These are phyloP conservation scores for Mucor plumbeus DNA, from an alignment of 371 early-diverging fungal genomes.

Conservation along the genomic window DNA sequence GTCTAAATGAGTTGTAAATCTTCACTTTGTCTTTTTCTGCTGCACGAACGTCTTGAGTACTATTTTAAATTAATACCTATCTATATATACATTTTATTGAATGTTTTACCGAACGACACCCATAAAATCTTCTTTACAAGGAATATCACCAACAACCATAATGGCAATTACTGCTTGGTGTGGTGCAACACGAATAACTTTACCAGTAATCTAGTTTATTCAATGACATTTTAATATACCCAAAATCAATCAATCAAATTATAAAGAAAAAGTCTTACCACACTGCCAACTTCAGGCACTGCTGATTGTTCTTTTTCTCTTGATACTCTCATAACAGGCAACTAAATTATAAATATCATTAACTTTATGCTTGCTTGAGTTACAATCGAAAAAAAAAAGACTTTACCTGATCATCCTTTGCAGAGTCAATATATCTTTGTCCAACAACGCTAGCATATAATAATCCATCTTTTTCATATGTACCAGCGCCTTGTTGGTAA, in stretches of 20 bases:
- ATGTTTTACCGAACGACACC: constrained; percentile 80
- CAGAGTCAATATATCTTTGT: constrained; percentile 45
- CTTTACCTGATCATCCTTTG: constrained; percentile 45
- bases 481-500: constrained; percentile 75
- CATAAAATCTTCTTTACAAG: constrained; percentile 89
- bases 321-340: constrained; percentile 66
- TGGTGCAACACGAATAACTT: constrained; percentile 87
- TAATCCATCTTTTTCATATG: constrained; percentile 78
- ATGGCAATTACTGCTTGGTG: constrained; percentile 86
- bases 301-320: constrained; percentile 74
- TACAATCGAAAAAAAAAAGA: background rate
- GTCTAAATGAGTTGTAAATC: constrained; percentile 89
- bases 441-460: constrained; percentile 87
- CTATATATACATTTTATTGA: no score
- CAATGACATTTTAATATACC: background rate
- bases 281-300: constrained; percentile 84
- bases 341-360: constrained; percentile 28
- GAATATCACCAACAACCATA: constrained; percentile 84
- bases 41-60: constrained; percentile 91
- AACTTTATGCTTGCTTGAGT: background rate
- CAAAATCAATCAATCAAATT: background rate
- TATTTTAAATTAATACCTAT: constrained; percentile 8
- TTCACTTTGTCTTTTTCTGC: constrained; percentile 94
- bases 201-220: constrained; percentile 66
- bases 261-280: constrained; percentile 52